Evolutionary conservation across 2,329 filamentous ascomycete species (phyloP), one percentile per base, ranked within the genome.

Genomic region (Phialophora chinensis): DNA sequence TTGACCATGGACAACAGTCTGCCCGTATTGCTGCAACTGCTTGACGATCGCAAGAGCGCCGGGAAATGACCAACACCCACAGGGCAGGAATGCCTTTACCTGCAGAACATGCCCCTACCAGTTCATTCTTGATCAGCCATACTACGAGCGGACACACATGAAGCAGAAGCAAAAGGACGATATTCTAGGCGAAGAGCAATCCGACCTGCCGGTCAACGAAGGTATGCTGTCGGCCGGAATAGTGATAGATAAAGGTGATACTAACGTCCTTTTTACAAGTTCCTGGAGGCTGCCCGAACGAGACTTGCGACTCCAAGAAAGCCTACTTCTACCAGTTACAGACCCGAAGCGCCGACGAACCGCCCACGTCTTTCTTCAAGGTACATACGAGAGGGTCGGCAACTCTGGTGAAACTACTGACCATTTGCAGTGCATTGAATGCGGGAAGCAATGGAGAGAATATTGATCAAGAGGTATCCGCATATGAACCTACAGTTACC

Each of bases 311-410:
- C 75, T 92, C 92, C 69, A 85, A 88, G 67, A 88, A 92, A 81
- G 95, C 95, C 3, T 96, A 93, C 70, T 98, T 94, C 83, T 96
- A 93, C 83, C 92, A 97, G 84, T 88, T 98, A 73, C 95, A 99
- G 85, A 98, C 98, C 80, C 89, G 95, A 73, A 96, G 92, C 83
- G 95, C 95, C 60, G 95, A 99, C 81, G 95, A 99, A 84, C 95
- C 95, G 67, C 97, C 97, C 91, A 99, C 95, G 72, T 94, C 89
- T 67, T 98, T 98, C 80, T 96, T 90, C 81, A 95, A 93, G 87
- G 91, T 92, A 75, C 62, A 42, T 12, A n/a, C 14, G 17, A 44
- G 38, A n/a, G 7, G 5, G 38, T 44, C 8, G 5, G 10, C 29
- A 33, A 23, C 14, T 27, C 7, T 54, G 10, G 7, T 54, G 11